These are phyloP conservation scores for Zoysia japonica DNA, from an alignment of 176 grass and related monocot genomes.

Conservation along the genomic window DNA sequence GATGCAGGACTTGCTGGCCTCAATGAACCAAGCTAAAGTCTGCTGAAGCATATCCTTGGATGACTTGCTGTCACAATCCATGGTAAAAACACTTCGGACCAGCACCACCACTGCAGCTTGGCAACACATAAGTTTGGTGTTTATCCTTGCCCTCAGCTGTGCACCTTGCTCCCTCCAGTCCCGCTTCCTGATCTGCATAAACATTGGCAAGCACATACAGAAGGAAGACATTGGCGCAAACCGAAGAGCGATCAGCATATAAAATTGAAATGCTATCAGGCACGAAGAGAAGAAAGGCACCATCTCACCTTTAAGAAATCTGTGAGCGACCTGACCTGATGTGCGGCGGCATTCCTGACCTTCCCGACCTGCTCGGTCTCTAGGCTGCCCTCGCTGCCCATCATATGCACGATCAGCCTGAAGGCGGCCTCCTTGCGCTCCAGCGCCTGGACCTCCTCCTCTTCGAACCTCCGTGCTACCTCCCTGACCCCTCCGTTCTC, in stretches of 20 bases:
- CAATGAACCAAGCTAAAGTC: constrained; percentile 81
- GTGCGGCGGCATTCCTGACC: constrained; percentile 70
- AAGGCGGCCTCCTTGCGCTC: constrained; percentile 90
- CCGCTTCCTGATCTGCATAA: constrained; percentile 80
- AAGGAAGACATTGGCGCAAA: constrained; percentile 3
- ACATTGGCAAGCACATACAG: not conserved
- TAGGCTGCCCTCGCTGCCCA: constrained; percentile 56
- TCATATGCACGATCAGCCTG: constrained; percentile 72
- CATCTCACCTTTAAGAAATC: constrained; percentile 84
- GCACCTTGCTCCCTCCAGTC: constrained; percentile 95
- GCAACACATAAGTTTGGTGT: constrained; percentile 87
- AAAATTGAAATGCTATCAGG: not conserved
- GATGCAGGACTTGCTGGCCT: constrained; percentile 89
- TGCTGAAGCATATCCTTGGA: constrained; percentile 89
- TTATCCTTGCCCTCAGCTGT: constrained; percentile 87
- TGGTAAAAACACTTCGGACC: constrained; percentile 56
- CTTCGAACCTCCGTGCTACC: constrained; percentile 70
- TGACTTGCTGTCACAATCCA: constrained; percentile 71
- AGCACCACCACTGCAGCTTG: constrained; percentile 84
- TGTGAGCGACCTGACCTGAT: constrained; percentile 85
- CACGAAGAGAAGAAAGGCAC: not conserved
- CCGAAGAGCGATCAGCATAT: not conserved
- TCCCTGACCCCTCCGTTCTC: constrained; percentile 58
- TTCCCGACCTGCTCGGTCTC: constrained; percentile 54
- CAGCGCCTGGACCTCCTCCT: constrained; percentile 64